These are phyloP conservation scores for Wickerhamomyces sp. DNA, from an alignment of 1,139 yeast species.

Conservation along the genomic window DNA sequence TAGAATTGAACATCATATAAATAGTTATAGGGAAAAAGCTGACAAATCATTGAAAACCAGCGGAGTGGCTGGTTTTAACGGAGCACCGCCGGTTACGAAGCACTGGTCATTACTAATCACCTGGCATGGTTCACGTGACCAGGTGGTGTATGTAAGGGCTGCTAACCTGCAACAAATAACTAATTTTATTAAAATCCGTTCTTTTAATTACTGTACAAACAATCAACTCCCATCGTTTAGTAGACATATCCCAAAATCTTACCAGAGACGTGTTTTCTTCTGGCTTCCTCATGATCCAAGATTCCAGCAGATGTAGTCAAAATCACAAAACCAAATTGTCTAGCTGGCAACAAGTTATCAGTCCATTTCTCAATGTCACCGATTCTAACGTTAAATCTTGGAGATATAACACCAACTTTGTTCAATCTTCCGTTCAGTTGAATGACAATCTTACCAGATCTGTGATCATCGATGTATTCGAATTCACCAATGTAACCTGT, in stretches of 20 bases:
- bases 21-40: too few species aligned
- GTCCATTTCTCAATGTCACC: conserved; percentile 97
- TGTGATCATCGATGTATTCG: conserved; percentile 98
- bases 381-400: conserved; percentile 95
- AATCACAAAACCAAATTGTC: conserved; percentile 97
- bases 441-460: conserved; percentile 96
- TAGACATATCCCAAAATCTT: conserved; percentile 95
- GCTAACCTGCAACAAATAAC: too few species aligned
- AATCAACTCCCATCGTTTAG: conserved; percentile 45
- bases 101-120: too few species aligned
- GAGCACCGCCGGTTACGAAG: too few species aligned
- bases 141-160: too few species aligned
- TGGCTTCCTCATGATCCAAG: conserved; percentile 99
- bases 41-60: too few species aligned
- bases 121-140: too few species aligned
- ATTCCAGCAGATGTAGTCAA: conserved; percentile 99
- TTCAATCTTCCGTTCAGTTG: conserved; percentile 97
- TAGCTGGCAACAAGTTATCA: conserved; percentile 93
- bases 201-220: too few species aligned
- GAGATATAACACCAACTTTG: conserved; percentile 98
- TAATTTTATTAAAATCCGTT: too few species aligned
- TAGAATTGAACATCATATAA: too few species aligned
- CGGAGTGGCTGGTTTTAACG: too few species aligned
- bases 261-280: conserved; percentile 99
- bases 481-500: conserved; percentile 96